Evolutionary conservation across 2,329 filamentous ascomycete genomes (phyloP).

Genomic region (Penicillium polonicum): DNA sequence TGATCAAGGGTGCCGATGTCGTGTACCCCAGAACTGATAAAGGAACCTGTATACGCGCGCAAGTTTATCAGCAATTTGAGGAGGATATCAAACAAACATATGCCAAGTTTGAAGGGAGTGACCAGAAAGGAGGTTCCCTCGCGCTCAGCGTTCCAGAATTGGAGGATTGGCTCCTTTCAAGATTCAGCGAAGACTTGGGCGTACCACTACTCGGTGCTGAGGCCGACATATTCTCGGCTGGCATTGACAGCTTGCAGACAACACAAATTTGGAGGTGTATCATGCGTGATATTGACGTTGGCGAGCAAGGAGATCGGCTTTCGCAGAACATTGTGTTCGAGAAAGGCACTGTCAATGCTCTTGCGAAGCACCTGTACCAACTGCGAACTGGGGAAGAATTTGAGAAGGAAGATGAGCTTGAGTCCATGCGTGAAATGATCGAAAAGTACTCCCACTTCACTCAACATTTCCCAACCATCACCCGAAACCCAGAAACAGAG

Average conservation of each 20-base stretch:
- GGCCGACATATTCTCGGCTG: slow-evolving; percentile 59
- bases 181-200: slow-evolving; percentile 24
- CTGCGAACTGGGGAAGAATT: slow-evolving; percentile 41
- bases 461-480: slow-evolving; percentile 24
- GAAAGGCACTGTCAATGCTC: slow-evolving; percentile 49
- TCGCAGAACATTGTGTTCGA: slow-evolving; percentile 62
- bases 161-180: slow-evolving; percentile 48
- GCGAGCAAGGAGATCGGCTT: slow-evolving; percentile 41
- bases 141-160: slow-evolving; percentile 16
- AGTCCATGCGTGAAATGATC: slow-evolving; percentile 49
- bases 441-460: slow-evolving; percentile 45
- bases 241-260: slow-evolving; percentile 60
- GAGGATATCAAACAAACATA: slow-evolving; percentile 51
- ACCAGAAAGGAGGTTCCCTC: slow-evolving; percentile 27
- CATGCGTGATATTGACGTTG: slow-evolving; percentile 51
- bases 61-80: slow-evolving; percentile 51
- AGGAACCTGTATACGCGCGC: slow-evolving; percentile 55
- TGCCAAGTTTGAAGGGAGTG: slow-evolving; percentile 42
- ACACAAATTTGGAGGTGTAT: slow-evolving; percentile 57
- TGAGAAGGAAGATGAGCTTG: slow-evolving; percentile 42
- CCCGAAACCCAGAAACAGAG: slow-evolving; percentile 27
- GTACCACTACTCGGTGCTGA: slow-evolving; percentile 32
- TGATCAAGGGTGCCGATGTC: slow-evolving; percentile 48
- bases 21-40: slow-evolving; percentile 57
- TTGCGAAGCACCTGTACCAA: slow-evolving; percentile 49